Evolutionary conservation across 441 rosid species (phyloP).

Genomic region (Populus hybrid): DNA sequence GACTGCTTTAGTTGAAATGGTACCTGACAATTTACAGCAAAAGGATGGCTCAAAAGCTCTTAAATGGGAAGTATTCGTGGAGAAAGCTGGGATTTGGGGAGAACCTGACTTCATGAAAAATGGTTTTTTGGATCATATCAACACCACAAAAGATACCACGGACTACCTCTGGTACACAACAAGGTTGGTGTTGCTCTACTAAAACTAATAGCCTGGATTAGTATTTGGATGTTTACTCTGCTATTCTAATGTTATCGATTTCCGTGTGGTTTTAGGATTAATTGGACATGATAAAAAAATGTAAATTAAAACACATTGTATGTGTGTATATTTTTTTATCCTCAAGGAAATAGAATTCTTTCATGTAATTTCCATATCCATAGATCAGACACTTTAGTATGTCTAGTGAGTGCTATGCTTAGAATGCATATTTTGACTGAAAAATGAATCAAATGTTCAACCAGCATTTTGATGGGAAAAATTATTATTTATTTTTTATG

Average conservation of each 20-base stretch:
- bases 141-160: conserved; percentile 76
- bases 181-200: conserved; percentile 51
- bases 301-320: neutral
- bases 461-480: neutral
- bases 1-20: conserved; percentile 72
- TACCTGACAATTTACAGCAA: conserved; percentile 58
- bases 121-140: conserved; percentile 73
- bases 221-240: neutral
- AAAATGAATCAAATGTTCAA: neutral
- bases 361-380: neutral
- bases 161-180: conserved; percentile 96
- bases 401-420: neutral
- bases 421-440: neutral
- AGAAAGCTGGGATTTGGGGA: conserved; percentile 84
- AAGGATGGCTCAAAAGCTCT: conserved; percentile 35
- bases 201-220: neutral
- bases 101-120: conserved; percentile 56
- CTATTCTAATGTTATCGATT: neutral
- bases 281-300: neutral
- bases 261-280: neutral
- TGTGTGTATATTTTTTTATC: neutral
- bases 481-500: neutral
- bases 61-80: conserved; percentile 70
- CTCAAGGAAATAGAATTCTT: neutral
- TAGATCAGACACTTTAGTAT: neutral